Percentiles rank a stretch among this genome's conserved stretches.
Conservation (phyloP, 1,139 yeast species). For the Pichia inconspicua region DNA sequence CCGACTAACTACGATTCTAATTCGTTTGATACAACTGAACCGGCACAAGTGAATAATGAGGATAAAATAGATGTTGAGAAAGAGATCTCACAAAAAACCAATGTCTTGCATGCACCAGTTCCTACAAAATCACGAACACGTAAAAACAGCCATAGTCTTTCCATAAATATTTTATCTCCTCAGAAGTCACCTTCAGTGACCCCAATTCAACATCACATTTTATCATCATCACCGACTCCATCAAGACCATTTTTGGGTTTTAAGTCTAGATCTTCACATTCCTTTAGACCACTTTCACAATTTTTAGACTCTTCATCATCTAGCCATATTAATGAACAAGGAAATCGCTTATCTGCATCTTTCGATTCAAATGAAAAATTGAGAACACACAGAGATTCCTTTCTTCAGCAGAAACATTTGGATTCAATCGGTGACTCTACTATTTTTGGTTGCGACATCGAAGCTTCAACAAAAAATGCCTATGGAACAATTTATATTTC, state of each 20-base stretch:
- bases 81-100: background rate
- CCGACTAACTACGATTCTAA: background rate
- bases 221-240: conserved; percentile 19
- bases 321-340: background rate
- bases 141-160: conserved; percentile 8
- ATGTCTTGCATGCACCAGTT: background rate
- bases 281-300: conserved; percentile 23
- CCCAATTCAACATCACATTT: background rate
- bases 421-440: conserved; percentile 34
- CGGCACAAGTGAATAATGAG: background rate
- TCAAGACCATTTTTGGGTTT: conserved; percentile 26
- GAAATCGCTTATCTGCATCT: conserved; percentile 13
- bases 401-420: conserved; percentile 33
- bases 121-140: conserved; percentile 3
- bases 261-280: conserved; percentile 26
- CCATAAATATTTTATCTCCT: conserved; percentile 6
- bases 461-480: conserved; percentile 65
- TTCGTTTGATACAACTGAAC: no score
- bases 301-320: conserved; percentile 17
- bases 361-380: conserved; percentile 27
- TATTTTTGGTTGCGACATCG: conserved; percentile 82
- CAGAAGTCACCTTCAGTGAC: conserved; percentile 1
- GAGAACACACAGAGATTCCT: conserved; percentile 51
- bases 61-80: background rate
- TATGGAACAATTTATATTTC: conserved; percentile 65